Percentiles rank a stretch among this genome's conserved stretches.
Conservation (phyloP, 768 basidiomycete species). For the Porpolomopsis calyptriformis region DNA sequence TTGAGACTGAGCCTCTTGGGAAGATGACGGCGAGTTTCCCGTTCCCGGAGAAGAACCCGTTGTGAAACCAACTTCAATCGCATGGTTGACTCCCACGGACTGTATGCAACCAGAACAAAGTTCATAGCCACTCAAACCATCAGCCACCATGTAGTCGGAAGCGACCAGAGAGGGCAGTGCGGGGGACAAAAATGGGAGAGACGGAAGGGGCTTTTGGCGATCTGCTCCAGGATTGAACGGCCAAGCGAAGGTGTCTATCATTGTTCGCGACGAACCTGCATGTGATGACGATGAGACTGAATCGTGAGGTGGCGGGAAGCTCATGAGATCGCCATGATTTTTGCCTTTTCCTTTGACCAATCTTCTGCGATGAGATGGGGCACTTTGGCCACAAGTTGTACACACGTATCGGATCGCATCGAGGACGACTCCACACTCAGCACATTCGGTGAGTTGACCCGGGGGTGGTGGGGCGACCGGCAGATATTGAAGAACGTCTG, state of each 20-base stretch:
- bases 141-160: constrained; percentile 13
- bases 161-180: constrained; percentile 14
- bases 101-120: constrained; percentile 77
- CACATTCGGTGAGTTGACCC: constrained; percentile 68
- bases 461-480: constrained; percentile 40
- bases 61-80: constrained; percentile 47
- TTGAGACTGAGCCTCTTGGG: constrained; percentile 41
- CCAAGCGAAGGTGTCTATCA: constrained; percentile 24
- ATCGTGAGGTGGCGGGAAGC: constrained; percentile 23
- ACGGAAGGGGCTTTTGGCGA: constrained; percentile 36
- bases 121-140: constrained; percentile 52
- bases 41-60: constrained; percentile 36
- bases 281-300: constrained; percentile 19
- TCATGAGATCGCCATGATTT: constrained; percentile 16
- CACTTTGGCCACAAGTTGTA: constrained; percentile 74
- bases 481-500: constrained; percentile 44
- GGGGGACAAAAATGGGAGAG: constrained; percentile 23
- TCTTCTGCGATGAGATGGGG: constrained; percentile 25
- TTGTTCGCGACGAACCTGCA: constrained; percentile 29
- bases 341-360: constrained; percentile 43
- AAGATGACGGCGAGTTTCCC: constrained; percentile 31
- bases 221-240: constrained; percentile 12
- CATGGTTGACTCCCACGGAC: constrained; percentile 66
- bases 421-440: constrained; percentile 63
- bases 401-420: constrained; percentile 88